phyloP scores from a whole-genome alignment of 371 early-diverging fungal species.

The Blakeslea trispora region DNA sequence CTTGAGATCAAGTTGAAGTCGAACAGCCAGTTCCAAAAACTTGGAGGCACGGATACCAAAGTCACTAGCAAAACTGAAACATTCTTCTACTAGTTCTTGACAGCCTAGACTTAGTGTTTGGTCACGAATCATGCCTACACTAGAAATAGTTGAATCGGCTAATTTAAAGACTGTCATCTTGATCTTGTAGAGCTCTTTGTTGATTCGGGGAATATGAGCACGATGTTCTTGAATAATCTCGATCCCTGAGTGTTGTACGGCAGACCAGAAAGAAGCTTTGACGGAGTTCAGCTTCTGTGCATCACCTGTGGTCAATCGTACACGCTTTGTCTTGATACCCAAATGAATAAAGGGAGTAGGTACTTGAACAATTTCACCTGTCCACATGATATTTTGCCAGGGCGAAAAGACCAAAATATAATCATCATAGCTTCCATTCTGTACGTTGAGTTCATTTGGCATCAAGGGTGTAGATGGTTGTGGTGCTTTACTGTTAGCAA shows the following conservation, averaged over 20 bases:
- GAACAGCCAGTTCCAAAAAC: slow-evolving; percentile 60
- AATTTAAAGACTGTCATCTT: slow-evolving; percentile 63
- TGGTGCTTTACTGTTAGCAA: slow-evolving; percentile 34
- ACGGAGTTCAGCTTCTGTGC: slow-evolving; percentile 47
- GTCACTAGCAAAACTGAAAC: slow-evolving; percentile 82
- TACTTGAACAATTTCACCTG: slow-evolving; percentile 56
- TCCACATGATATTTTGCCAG: slow-evolving; percentile 62
- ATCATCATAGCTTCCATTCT: slow-evolving; percentile 30
- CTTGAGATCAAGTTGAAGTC: slow-evolving; percentile 58
- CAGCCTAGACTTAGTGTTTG: slow-evolving; percentile 58
- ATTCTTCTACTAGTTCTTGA: slow-evolving; percentile 80
- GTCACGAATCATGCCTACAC: slow-evolving; percentile 58
- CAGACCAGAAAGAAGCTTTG: slow-evolving; percentile 51
- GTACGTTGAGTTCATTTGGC: neutral
- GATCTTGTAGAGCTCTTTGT: slow-evolving; percentile 63
- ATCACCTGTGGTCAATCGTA: slow-evolving; percentile 68
- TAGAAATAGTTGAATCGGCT: slow-evolving; percentile 58
- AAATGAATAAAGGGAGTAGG: slow-evolving; percentile 51
- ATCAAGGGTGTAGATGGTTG: slow-evolving; percentile 9
- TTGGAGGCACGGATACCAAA: slow-evolving; percentile 73
- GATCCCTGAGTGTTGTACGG: slow-evolving; percentile 52
- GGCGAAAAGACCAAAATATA: slow-evolving; percentile 61
- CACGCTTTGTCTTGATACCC: slow-evolving; percentile 63
- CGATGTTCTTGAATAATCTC: slow-evolving; percentile 58
- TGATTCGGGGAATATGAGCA: slow-evolving; percentile 60